These are phyloP conservation scores for Lunularia cruciata DNA, from an alignment of 225 moss, liverwort and hornwort genomes.

Conservation along the genomic window DNA sequence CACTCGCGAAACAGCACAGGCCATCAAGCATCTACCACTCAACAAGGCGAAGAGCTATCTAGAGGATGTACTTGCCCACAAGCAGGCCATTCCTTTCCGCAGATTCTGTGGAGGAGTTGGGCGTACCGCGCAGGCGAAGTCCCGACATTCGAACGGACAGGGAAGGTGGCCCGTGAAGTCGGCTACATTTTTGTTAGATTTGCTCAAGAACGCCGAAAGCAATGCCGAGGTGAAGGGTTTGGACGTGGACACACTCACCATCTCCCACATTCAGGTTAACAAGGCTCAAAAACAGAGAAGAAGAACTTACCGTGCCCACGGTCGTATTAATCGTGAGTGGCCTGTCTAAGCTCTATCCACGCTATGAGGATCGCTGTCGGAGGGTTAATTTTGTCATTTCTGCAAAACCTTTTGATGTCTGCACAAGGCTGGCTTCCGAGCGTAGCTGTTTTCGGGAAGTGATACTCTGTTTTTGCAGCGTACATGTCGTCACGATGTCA, in stretches of 20 bases:
- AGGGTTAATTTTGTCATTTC: too few species aligned
- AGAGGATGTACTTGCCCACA: conserved; percentile 46
- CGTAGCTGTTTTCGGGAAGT: too few species aligned
- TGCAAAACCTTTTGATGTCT: neutral
- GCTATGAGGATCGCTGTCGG: neutral
- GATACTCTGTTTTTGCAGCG: conserved; percentile 26
- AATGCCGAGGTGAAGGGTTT: conserved; percentile 58
- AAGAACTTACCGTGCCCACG: conserved; percentile 66
- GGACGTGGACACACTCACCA: conserved; percentile 53
- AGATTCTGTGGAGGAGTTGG: conserved; percentile 46
- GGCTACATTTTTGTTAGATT: conserved; percentile 6
- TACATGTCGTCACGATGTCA: conserved; percentile 71
- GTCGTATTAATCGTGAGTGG: conserved; percentile 53
- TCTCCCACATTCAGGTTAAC: conserved; percentile 70
- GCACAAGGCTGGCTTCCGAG: too few species aligned
- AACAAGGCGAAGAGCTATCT: conserved; percentile 59
- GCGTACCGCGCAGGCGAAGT: conserved; percentile 42
- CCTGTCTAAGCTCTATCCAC: too few species aligned
- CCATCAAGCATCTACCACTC: conserved; percentile 56
- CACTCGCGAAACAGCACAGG: conserved; percentile 58
- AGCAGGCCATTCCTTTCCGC: conserved; percentile 46
- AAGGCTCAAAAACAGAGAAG: conserved; percentile 59
- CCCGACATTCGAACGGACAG: conserved; percentile 41
- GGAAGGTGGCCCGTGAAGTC: conserved; percentile 29
- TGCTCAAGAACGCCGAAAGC: conserved; percentile 30